These are phyloP conservation scores for Scleroderma bovista DNA, from an alignment of 768 basidiomycete genomes.

Conservation along the genomic window DNA sequence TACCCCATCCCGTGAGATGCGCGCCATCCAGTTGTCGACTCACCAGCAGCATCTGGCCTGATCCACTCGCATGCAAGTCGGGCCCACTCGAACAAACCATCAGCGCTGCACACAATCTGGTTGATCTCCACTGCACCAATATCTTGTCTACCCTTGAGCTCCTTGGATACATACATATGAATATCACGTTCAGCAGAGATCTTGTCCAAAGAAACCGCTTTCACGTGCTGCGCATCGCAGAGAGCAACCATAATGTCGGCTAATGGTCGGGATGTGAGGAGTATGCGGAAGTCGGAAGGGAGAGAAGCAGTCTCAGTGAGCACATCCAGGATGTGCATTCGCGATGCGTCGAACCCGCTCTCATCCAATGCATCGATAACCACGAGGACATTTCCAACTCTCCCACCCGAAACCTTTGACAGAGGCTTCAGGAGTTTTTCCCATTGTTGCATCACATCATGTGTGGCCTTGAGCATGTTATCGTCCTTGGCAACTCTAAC, in stretches of 20 bases:
- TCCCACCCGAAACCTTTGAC: no score
- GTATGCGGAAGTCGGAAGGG: slow-evolving; percentile 35
- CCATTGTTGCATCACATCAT: neutral
- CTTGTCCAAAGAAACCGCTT: neutral
- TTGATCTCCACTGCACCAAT: neutral
- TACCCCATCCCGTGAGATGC: neutral
- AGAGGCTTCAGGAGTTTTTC: neutral
- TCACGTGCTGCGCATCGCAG: neutral
- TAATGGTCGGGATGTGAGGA: no score
- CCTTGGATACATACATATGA: neutral
- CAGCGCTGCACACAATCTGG: slow-evolving; percentile 6
- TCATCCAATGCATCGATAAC: no score
- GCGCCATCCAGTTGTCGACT: no score
- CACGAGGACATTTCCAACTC: no score
- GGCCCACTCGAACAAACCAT: slow-evolving; percentile 20
- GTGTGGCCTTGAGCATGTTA: neutral
- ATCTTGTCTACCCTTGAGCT: neutral
- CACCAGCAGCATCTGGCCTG: no score
- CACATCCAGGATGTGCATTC: slow-evolving; percentile 9
- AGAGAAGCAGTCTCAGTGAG: slow-evolving; percentile 34
- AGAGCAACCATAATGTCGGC: slow-evolving; percentile 16
- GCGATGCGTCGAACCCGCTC: slow-evolving; percentile 7
- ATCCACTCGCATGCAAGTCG: no score
- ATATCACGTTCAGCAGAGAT: no score
- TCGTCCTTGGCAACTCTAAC: neutral